Evolutionary conservation across 2,329 filamentous ascomycete species (phyloP).

Genomic region (Phialocephala subalpina): DNA sequence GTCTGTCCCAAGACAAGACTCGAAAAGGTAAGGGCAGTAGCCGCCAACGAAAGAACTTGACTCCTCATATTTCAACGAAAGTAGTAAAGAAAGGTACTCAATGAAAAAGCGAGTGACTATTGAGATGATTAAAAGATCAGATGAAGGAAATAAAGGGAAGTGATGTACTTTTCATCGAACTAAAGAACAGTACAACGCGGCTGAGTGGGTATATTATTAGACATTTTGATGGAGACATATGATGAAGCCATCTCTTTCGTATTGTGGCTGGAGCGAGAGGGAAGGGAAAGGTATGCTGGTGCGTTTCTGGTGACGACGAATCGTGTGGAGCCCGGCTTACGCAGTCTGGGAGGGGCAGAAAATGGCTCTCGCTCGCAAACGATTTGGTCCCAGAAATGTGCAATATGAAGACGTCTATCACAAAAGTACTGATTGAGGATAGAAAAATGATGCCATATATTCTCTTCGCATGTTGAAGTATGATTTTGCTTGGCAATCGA

Average conservation of each 20-base stretch:
- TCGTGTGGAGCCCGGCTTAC: slow-evolving; percentile 19
- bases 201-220: background rate
- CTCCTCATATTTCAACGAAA: slow-evolving; percentile 24
- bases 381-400: background rate
- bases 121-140: slow-evolving; percentile 1
- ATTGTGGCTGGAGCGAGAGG: slow-evolving; percentile 13
- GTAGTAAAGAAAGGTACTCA: background rate
- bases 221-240: slow-evolving; percentile 2
- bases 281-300: slow-evolving; percentile 1
- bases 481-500: background rate
- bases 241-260: background rate
- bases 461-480: background rate
- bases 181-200: background rate
- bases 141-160: slow-evolving; percentile 1
- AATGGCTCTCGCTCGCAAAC: background rate
- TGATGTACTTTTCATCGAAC: background rate
- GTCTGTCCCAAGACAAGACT: slow-evolving; percentile 73
- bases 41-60: slow-evolving; percentile 22
- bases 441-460: background rate
- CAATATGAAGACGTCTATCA: background rate
- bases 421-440: background rate
- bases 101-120: background rate
- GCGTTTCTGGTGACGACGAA: slow-evolving; percentile 11
- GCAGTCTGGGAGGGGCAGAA: slow-evolving; percentile 10
- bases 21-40: slow-evolving; percentile 24